A percentile compares a stretch with the other conserved stretches of the same genome.
Evolutionary conservation across 116 monocot species (phyloP).

Genomic region (Iris pallida): DNA sequence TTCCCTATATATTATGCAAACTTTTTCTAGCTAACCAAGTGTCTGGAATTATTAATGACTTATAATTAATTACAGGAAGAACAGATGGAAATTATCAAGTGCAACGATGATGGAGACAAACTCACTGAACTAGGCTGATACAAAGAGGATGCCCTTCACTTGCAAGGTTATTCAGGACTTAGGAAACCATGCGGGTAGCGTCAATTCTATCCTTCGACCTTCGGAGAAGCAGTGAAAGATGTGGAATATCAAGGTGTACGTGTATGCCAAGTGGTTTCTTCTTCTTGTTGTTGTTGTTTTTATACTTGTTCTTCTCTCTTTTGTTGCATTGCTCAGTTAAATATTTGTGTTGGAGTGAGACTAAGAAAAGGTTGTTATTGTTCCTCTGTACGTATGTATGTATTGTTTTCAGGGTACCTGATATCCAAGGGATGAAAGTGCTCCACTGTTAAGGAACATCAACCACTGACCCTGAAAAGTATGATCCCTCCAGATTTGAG

Average conservation of each 20-base stretch:
- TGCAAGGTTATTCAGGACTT: constrained; percentile 78
- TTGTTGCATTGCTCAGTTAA: too few relatives aligned
- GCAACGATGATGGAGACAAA: constrained; percentile 25
- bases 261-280: too few relatives aligned
- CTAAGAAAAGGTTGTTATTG: background rate
- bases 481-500: constrained; percentile 97
- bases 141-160: constrained; percentile 72
- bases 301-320: background rate
- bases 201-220: constrained; percentile 92
- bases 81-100: constrained; percentile 63
- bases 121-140: constrained; percentile 70
- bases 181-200: constrained; percentile 87
- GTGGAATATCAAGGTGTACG: constrained; percentile 91
- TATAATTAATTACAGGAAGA: constrained; percentile 49
- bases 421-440: constrained; percentile 98
- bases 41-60: too few relatives aligned
- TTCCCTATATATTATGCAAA: background rate
- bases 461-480: constrained; percentile 92
- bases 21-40: too few relatives aligned
- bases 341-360: too few relatives aligned
- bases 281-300: background rate
- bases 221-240: constrained; percentile 87
- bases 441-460: constrained; percentile 89
- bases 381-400: too few relatives aligned
- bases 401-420: constrained; percentile 57